Conservation (phyloP, 2,329 filamentous ascomycete genomes). For the Fulvia fulva region DNA sequence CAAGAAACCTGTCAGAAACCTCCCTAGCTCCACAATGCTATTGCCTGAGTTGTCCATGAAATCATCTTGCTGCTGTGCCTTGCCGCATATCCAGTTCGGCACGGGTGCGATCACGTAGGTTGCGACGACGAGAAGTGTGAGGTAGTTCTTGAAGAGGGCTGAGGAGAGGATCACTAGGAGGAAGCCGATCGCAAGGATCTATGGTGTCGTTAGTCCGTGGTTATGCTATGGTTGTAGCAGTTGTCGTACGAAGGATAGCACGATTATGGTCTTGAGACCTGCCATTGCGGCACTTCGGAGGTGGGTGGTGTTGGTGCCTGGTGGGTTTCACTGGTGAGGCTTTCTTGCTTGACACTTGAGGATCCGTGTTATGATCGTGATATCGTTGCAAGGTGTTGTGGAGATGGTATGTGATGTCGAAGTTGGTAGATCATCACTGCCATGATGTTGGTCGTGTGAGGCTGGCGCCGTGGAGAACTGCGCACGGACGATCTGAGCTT, state of each 20-base stretch:
- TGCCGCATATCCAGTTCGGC: constrained; percentile 92
- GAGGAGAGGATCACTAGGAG: constrained; percentile 98
- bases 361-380: background rate
- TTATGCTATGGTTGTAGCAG: constrained; percentile 4
- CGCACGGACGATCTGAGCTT: background rate
- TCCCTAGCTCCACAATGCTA: constrained; percentile 84
- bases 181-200: constrained; percentile 95
- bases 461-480: background rate
- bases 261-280: constrained; percentile 98
- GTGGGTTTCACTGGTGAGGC: background rate
- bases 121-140: constrained; percentile 88
- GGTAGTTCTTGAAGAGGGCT: constrained; percentile 91
- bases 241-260: constrained; percentile 82
- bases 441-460: background rate
- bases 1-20: constrained; percentile 91
- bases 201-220: constrained; percentile 5
- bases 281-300: constrained; percentile 53
- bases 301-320: constrained; percentile 7
- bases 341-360: background rate
- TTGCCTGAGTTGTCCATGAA: constrained; percentile 85
- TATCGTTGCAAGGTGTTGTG: background rate
- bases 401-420: background rate
- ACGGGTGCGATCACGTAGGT: constrained; percentile 92
- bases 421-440: constrained; percentile 1
- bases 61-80: constrained; percentile 88